Conservation (phyloP, 2,329 filamentous ascomycete genomes). For the Cordyceps tenuipes region DNA sequence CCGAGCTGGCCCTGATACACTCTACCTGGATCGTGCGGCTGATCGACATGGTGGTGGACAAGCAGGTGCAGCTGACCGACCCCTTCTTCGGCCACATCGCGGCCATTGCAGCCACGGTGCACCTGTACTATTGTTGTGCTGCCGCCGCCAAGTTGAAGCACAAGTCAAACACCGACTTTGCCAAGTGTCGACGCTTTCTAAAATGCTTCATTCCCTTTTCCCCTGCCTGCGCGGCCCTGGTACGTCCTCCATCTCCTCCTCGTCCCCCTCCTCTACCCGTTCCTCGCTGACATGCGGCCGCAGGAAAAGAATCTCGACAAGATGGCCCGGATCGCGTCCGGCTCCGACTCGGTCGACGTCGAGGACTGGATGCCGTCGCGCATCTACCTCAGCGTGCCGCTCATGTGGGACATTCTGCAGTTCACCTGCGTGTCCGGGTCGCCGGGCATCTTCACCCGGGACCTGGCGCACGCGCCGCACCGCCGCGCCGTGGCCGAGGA, state of each 20-base stretch:
- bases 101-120: constrained; percentile 44
- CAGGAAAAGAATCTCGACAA: constrained; percentile 40
- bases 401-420: constrained; percentile 46
- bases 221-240: constrained; percentile 36
- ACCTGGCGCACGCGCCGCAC: constrained; percentile 34
- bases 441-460: constrained; percentile 26
- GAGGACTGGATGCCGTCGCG: constrained; percentile 45
- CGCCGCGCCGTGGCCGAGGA: constrained; percentile 26
- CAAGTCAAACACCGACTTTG: constrained; percentile 44
- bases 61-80: constrained; percentile 39
- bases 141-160: constrained; percentile 39
- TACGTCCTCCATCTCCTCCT: constrained; percentile 21
- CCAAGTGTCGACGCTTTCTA: constrained; percentile 40
- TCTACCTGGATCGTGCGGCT: constrained; percentile 46
- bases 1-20: constrained; percentile 41
- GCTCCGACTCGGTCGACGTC: constrained; percentile 37
- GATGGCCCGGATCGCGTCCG: constrained; percentile 41
- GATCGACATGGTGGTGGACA: constrained; percentile 45
- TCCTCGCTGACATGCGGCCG: constrained; percentile 11
- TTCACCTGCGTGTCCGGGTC: constrained; percentile 34
- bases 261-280: background rate
- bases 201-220: constrained; percentile 40
- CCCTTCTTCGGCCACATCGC: constrained; percentile 44
- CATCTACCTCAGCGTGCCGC: constrained; percentile 42
- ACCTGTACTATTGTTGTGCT: constrained; percentile 45